Evolutionary conservation across 2,329 filamentous ascomycete genomes (phyloP).

Genomic region (Epichloe aotearoae): DNA sequence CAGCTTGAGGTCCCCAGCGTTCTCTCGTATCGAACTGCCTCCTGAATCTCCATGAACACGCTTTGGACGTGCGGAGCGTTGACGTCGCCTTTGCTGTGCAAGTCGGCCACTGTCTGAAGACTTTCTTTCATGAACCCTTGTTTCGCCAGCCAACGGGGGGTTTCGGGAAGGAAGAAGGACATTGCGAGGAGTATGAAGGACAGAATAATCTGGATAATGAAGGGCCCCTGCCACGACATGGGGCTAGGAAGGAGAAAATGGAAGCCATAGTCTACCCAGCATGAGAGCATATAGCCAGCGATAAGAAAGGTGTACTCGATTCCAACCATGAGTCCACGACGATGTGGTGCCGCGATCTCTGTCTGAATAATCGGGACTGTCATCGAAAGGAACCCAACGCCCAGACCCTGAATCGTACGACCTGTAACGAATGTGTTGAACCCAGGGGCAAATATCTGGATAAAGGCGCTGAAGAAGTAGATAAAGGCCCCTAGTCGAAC

Average conservation of each 20-base stretch:
- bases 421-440: slow-evolving; percentile 7
- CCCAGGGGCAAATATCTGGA: slow-evolving; percentile 7
- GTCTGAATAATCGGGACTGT: slow-evolving; percentile 9
- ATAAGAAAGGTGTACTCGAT: slow-evolving; percentile 10
- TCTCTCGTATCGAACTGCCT: slow-evolving; percentile 6
- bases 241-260: slow-evolving; percentile 5
- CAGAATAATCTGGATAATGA: slow-evolving; percentile 8
- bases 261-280: slow-evolving; percentile 9
- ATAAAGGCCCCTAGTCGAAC: slow-evolving; percentile 8
- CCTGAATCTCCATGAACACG: slow-evolving; percentile 14
- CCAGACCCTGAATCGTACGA: slow-evolving; percentile 7
- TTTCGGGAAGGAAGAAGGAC: slow-evolving; percentile 18
- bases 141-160: slow-evolving; percentile 26
- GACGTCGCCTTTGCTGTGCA: slow-evolving; percentile 23
- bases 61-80: slow-evolving; percentile 21
- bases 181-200: slow-evolving; percentile 6
- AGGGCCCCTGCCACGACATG: slow-evolving; percentile 8
- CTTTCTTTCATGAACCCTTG: slow-evolving; percentile 19
- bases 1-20: slow-evolving; percentile 5
- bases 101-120: slow-evolving; percentile 24
- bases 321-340: slow-evolving; percentile 9
- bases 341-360: slow-evolving; percentile 9
- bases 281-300: slow-evolving; percentile 8
- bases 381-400: slow-evolving; percentile 8
- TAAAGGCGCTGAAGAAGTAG: slow-evolving; percentile 9